phyloP scores from a whole-genome alignment of 805 yeast genomes.

The Candida quercuum region DNA sequence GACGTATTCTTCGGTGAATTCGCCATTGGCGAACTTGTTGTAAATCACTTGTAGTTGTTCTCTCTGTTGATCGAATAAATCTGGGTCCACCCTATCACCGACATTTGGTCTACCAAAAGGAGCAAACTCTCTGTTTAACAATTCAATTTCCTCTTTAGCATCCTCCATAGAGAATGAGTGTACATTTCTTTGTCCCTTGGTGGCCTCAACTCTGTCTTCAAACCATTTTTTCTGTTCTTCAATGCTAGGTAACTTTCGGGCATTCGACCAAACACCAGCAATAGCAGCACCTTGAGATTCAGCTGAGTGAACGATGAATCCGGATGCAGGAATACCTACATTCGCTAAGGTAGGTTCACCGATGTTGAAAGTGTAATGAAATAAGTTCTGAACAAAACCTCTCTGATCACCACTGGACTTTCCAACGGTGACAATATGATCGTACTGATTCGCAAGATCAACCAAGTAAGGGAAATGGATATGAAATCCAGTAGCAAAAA shows the following conservation, averaged over 20 bases:
- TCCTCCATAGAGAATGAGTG: not conserved
- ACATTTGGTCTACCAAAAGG: not conserved
- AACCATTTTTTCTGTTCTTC: slow-evolving; percentile 1
- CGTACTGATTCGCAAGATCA: slow-evolving; percentile 8
- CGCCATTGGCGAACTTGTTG: not conserved
- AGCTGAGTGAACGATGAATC: slow-evolving; percentile 1
- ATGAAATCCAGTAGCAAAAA: slow-evolving; percentile 37
- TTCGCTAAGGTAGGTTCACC: slow-evolving; percentile 34
- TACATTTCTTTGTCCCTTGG: not conserved
- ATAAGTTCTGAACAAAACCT: slow-evolving; percentile 25
- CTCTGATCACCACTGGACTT: slow-evolving; percentile 4
- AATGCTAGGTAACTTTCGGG: slow-evolving; percentile 1
- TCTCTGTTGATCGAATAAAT: not conserved
- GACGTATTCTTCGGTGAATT: not conserved
- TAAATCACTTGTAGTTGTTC: not conserved
- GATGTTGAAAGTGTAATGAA: slow-evolving; percentile 31
- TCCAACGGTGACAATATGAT: slow-evolving; percentile 16
- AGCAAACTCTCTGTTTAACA: not conserved
- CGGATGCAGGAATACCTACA: slow-evolving; percentile 21
- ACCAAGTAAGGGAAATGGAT: slow-evolving; percentile 30
- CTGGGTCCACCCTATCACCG: not conserved
- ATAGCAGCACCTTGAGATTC: slow-evolving; percentile 5
- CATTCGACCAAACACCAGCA: slow-evolving; percentile 6
- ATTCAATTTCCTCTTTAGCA: not conserved
- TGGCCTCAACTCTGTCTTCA: not conserved